Evolutionary conservation across 2,329 filamentous ascomycete species (phyloP), one percentile per base, ranked within the genome.

Genomic region (Ophiocordyceps polyrhachis-furcata): DNA sequence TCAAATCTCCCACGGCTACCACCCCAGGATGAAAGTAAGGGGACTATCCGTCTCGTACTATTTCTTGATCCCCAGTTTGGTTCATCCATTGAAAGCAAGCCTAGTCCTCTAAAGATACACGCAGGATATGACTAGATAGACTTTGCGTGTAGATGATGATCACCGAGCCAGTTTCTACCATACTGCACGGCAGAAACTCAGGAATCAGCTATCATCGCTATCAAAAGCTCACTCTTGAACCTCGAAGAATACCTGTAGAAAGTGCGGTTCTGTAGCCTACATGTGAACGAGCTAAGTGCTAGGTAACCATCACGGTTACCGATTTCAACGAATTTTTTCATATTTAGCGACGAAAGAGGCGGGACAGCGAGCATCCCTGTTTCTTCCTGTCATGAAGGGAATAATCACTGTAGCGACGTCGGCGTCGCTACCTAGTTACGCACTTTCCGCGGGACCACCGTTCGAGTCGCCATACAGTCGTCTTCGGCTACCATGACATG

Each of bases 231-330:
- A 45, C 40, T 14, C 15, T 17, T 28, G 14, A 14, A 37, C 15
- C 13, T 3, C 8, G 19, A 13, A 40, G 7, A 38, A 65, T 31
- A 32, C 64, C 62, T 3, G 6, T 50, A 44, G 20, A 58, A 64
- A 3, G 53, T 53, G 0, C 59, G 54, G 5, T 58, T 61, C 0
- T 45, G 45, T 0, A 57, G 51, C n/a, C n/a, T n/a, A n/a, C n/a
- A n/a, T n/a, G n/a, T n/a, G 37, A 74, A 72, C 0, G 58, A 56
- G 0, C 55, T 47, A 67, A 74, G 69, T 2, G 62, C 59, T 2
- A 73, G 56, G 3, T 54, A 51, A 3, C 56, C 61, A 43, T 64
- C 61, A 17, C 53, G 52, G 40, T 59, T 60, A 1, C 59, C 60
- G 25, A 65, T 56, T 43, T 65, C 62, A 0, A 65, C 32, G 23